These are phyloP conservation scores for Chrysanthemum seticuspe DNA, from an alignment of 129 eudicot species.

Conservation along the genomic window DNA sequence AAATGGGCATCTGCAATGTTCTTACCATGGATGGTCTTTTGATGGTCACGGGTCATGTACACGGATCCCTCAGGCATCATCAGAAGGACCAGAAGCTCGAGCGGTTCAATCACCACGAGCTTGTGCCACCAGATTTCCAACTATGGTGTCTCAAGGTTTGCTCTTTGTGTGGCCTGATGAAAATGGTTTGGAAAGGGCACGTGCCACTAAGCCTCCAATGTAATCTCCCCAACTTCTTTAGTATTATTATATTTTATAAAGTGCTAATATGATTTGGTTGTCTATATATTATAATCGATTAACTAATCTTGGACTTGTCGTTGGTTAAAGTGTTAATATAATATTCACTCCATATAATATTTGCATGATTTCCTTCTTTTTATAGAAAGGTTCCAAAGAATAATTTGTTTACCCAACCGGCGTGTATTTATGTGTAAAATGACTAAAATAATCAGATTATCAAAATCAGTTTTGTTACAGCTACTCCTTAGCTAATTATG, in stretches of 20 bases:
- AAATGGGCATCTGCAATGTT: constrained; percentile 91
- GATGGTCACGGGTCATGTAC: constrained; percentile 84
- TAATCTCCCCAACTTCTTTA: constrained; percentile 27
- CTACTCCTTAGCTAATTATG: too few relatives aligned
- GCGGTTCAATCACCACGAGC: constrained; percentile 83
- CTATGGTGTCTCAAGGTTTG: constrained; percentile 96
- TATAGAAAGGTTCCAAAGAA: background rate
- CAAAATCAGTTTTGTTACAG: too few relatives aligned
- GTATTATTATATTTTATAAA: background rate
- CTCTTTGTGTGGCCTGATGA: constrained; percentile 98
- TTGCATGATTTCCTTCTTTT: background rate
- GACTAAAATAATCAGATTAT: too few relatives aligned
- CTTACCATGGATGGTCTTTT: constrained; percentile 97
- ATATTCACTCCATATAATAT: constrained; percentile 7
- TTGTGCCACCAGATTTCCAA: constrained; percentile 82
- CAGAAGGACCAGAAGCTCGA: constrained; percentile 89
- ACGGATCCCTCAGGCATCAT: constrained; percentile 85
- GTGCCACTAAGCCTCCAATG: constrained; percentile 74
- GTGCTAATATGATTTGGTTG: background rate
- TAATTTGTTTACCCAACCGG: background rate
- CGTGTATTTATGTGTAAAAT: too few relatives aligned
- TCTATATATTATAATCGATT: background rate
- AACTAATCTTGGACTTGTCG: constrained; percentile 4
- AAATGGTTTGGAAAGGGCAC: constrained; percentile 81
- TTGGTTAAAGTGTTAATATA: constrained; percentile 20